phyloP scores from a whole-genome alignment of 2,329 filamentous ascomycete genomes.

The Colletotrichum tofieldiae region DNA sequence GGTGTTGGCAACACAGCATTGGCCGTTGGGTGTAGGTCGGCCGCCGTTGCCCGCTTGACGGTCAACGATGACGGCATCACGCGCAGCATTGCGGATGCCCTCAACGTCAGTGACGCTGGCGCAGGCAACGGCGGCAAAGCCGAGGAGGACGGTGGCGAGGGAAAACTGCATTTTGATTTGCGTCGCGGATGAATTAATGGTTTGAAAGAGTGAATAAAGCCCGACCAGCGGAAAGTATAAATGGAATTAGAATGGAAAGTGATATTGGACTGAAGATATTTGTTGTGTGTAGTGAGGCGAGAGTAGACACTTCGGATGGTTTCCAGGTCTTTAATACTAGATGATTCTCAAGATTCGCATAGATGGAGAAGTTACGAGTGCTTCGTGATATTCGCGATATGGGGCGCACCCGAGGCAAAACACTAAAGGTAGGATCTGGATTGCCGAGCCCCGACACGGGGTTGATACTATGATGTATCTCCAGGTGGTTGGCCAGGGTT shows the following conservation, averaged over 20 bases:
- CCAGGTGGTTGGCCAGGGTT: neutral
- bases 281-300: neutral
- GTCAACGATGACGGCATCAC: constrained; percentile 29
- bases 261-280: neutral
- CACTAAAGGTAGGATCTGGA: neutral
- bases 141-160: constrained; percentile 45
- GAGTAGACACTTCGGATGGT: neutral
- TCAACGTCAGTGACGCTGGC: constrained; percentile 45
- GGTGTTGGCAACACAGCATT: constrained; percentile 53
- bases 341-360: neutral
- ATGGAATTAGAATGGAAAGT: constrained; percentile 1
- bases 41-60: constrained; percentile 51
- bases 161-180: constrained; percentile 49
- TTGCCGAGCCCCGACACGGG: neutral
- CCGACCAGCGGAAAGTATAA: constrained; percentile 25
- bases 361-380: neutral
- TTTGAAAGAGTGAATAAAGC: neutral
- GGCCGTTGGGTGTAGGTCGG: constrained; percentile 48
- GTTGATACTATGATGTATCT: neutral
- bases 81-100: constrained; percentile 20
- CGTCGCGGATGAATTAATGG: neutral
- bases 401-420: neutral
- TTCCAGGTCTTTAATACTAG: neutral
- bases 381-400: neutral
- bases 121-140: constrained; percentile 46